Evolutionary conservation across 1,139 yeast genomes (phyloP).

Genomic region (Yamadazyma membranifaciens): DNA sequence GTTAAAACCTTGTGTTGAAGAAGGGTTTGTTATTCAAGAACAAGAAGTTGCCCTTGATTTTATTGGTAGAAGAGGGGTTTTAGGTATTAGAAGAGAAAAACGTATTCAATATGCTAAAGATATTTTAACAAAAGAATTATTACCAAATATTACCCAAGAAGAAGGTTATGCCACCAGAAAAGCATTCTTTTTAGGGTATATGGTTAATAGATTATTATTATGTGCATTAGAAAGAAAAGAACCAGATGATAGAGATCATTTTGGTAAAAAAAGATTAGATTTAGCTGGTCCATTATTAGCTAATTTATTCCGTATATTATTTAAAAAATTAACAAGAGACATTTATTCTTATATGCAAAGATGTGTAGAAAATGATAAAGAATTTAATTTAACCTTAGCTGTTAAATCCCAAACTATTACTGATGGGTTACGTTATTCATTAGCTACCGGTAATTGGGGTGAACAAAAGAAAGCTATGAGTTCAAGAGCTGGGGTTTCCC

Average conservation of each 20-base stretch:
- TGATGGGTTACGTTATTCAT: conserved; percentile 93
- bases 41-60: conserved; percentile 97
- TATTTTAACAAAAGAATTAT: conserved; percentile 89
- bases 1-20: conserved; percentile 98
- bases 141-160: conserved; percentile 96
- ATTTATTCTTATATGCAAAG: conserved; percentile 98
- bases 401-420: conserved; percentile 97
- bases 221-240: conserved; percentile 97
- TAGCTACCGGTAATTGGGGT: conserved; percentile 99
- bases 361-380: conserved; percentile 97
- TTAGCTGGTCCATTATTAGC: conserved; percentile 98
- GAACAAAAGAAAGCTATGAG: conserved; percentile 99
- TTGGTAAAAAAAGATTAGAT: conserved; percentile 97
- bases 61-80: conserved; percentile 96
- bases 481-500: conserved; percentile 98
- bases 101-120: conserved; percentile 98
- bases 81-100: conserved; percentile 94
- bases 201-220: conserved; percentile 90
- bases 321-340: conserved; percentile 91
- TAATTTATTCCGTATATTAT: conserved; percentile 87
- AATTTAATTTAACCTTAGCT: conserved; percentile 92
- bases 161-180: conserved; percentile 97
- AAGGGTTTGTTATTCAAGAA: conserved; percentile 97
- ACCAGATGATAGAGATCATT: conserved; percentile 99
- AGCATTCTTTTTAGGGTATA: conserved; percentile 95